Evolutionary conservation across 768 basidiomycete genomes (phyloP), one percentile per base, ranked within the genome.

Genomic region (Tubosaeta sp.): DNA sequence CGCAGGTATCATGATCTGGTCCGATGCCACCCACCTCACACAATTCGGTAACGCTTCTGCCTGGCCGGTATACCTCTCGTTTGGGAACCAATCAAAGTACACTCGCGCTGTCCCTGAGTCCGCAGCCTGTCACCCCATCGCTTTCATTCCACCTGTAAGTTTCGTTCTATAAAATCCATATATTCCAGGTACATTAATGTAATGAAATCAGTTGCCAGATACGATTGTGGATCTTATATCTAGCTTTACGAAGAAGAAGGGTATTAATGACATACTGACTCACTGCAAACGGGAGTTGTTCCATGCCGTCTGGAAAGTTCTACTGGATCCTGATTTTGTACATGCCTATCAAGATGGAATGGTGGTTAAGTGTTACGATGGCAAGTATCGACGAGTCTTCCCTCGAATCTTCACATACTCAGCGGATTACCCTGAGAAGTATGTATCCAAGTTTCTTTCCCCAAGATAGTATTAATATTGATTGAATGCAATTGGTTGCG

Each of bases 401-500:
- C 64, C 64, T 3, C 50, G 59, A 0, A 57, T 71, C 0, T 65
- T 71, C 24, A 69, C 67, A 1, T 71, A 71, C 39, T 64, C 66
- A 3, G 68, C 67, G 0, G 67, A 73, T 44, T 73, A 73, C 36
- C 70, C 70, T 0, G 69, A 73, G 22, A 73, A 73, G 72, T 71
- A 40, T 3, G 59, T 42, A 2, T 14, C 30, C 13, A 11, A 18
- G n/a, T 13, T 10, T n/a, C n/a, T n/a, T n/a, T n/a, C n/a, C n/a
- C n/a, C n/a, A 14, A 16, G 12, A 19, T 38, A 31, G 31, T 34
- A 14, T 32, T 5, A 32, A 16, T 32, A 32, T 32, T n/a, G n/a
- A n/a, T n/a, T n/a, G n/a, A n/a, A n/a, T n/a, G n/a, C n/a, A n/a
- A n/a, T 6, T 27, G 27, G n/a, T 36, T 19, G n/a, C 10, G 1